Percentiles rank a stretch among this genome's conserved stretches.
These are phyloP conservation scores for Haemoproteus tartakovskyi DNA, from an alignment of 169 alveolate species.

Conservation along the genomic window DNA sequence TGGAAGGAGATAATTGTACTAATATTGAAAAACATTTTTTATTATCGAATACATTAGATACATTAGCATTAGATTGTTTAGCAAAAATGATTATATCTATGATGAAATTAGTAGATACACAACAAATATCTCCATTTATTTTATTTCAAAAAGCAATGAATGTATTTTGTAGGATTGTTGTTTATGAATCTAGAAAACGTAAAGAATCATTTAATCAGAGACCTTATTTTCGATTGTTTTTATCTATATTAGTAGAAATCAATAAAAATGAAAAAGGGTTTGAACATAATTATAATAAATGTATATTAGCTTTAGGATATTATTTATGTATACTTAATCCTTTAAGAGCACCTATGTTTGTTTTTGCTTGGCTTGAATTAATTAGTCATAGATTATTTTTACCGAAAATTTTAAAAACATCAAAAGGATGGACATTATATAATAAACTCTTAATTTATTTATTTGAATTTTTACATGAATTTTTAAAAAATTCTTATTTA, in stretches of 20 bases:
- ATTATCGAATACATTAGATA: too few relatives aligned
- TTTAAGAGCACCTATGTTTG: constrained; percentile 44
- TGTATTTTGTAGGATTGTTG: constrained; percentile 52
- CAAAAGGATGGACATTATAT: constrained; percentile 79
- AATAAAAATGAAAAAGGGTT: too few relatives aligned
- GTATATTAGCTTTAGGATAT: constrained; percentile 19
- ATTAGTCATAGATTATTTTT: constrained; percentile 74
- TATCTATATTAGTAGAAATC: constrained; percentile 45
- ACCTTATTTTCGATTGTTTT: constrained; percentile 63
- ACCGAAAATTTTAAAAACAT: constrained; percentile 84
- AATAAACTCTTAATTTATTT: constrained; percentile 75
- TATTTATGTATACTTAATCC: constrained; percentile 55
- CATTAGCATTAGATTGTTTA: constrained; percentile 52
- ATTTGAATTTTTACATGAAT: constrained; percentile 71
- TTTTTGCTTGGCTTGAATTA: constrained; percentile 64
- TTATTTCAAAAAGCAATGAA: constrained; percentile 51
- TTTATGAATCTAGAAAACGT: constrained; percentile 24
- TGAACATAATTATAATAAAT: constrained; percentile 16
- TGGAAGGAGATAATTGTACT: too few relatives aligned
- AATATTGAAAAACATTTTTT: too few relatives aligned
- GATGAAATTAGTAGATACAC: constrained; percentile 31
- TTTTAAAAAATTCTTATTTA: constrained; percentile 65
- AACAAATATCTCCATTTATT: constrained; percentile 44
- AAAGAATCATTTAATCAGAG: constrained; percentile 47
- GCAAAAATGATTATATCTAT: constrained; percentile 46